Conservation (phyloP, 768 basidiomycete genomes). For the Lentinus tigrinus region DNA sequence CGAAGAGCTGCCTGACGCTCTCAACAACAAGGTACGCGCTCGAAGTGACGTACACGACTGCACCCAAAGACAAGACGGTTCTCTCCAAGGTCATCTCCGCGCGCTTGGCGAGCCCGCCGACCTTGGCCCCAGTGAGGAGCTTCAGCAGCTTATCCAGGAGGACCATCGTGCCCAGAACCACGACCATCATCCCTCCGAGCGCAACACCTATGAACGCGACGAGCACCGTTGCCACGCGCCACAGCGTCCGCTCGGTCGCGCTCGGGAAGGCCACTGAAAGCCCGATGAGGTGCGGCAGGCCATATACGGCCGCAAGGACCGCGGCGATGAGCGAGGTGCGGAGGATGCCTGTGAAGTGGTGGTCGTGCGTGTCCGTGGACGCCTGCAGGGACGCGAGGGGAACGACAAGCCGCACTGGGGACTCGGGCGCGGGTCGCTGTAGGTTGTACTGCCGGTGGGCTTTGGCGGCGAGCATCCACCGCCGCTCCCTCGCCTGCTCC, state of each 20-base stretch:
- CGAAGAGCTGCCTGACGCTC: background rate
- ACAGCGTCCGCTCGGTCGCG: background rate
- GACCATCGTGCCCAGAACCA: background rate
- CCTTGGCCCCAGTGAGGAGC: background rate
- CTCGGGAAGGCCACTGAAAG: background rate
- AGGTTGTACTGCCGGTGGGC: too few relatives aligned
- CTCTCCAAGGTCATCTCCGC: background rate
- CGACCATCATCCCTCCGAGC: background rate
- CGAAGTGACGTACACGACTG: background rate
- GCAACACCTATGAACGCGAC: background rate
- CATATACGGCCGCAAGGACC: background rate
- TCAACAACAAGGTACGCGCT: background rate
- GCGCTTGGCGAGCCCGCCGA: background rate
- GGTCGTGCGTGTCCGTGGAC: background rate
- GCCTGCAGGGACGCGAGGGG: background rate
- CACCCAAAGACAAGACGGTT: background rate
- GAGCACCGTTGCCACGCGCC: background rate
- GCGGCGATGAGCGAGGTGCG: background rate
- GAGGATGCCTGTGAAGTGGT: background rate
- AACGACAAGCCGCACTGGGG: background rate
- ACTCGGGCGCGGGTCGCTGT: background rate
- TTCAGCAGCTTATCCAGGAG: background rate
- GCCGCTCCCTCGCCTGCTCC: too few relatives aligned
- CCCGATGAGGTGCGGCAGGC: background rate
- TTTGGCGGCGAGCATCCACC: too few relatives aligned